Conservation (phyloP, 179 eudicot species). For the Actinidia arguta region DNA sequence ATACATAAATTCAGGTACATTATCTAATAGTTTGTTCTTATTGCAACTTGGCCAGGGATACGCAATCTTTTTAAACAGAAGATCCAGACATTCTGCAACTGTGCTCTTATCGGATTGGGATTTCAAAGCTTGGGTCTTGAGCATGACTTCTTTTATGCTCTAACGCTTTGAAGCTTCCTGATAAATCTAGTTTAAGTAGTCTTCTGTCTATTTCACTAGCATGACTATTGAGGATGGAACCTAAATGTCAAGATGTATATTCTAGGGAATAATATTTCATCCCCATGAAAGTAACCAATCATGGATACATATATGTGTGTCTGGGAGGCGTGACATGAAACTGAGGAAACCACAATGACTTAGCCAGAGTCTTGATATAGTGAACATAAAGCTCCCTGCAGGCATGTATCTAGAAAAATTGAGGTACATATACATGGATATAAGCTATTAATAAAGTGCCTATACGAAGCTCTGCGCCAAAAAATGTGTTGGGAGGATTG, state of each 20-base stretch:
- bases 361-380: neutral
- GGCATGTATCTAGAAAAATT: neutral
- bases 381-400: neutral
- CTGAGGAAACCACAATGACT: no score
- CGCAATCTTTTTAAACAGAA: conserved; percentile 18
- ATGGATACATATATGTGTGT: no score
- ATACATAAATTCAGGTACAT: neutral
- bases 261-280: no score
- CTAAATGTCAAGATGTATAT: no score
- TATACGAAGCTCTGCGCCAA: neutral
- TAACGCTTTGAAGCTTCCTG: conserved; percentile 16
- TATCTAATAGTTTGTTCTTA: conserved; percentile 2
- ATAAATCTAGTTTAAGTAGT: neutral
- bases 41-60: conserved; percentile 20
- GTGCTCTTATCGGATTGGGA: conserved; percentile 32
- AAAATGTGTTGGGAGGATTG: neutral
- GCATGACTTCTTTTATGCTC: conserved; percentile 36
- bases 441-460: neutral
- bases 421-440: neutral
- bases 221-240: neutral
- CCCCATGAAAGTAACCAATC: no score
- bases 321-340: no score
- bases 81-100: conserved; percentile 8
- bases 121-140: conserved; percentile 28
- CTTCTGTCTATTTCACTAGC: neutral